phyloP scores from a whole-genome alignment of 495 filamentous ascomycete species.

The Antarctomyces pellizariae region DNA sequence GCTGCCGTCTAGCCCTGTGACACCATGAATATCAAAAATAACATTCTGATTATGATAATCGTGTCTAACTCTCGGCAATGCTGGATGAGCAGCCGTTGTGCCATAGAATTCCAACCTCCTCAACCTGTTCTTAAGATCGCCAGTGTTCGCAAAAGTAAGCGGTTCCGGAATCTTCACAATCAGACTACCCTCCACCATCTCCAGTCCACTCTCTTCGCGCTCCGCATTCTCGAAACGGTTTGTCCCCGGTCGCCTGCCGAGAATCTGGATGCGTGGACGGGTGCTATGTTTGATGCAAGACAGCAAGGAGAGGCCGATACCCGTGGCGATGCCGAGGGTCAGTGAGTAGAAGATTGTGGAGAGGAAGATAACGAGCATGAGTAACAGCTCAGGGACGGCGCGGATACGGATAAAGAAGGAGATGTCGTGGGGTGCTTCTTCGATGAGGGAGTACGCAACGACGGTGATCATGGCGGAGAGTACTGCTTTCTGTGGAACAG shows the following conservation, averaged over 20 bases:
- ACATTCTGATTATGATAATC: constrained; percentile 63
- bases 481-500: constrained; percentile 53
- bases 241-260: constrained; percentile 71
- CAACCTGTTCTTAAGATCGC: constrained; percentile 66
- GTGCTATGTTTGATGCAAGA: constrained; percentile 78
- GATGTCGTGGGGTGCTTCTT: constrained; percentile 85
- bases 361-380: constrained; percentile 77
- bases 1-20: constrained; percentile 76
- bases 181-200: constrained; percentile 75
- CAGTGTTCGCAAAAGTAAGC: constrained; percentile 91
- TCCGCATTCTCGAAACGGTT: constrained; percentile 78
- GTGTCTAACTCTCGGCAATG: constrained; percentile 48
- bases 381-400: constrained; percentile 59
- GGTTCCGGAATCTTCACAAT: constrained; percentile 97
- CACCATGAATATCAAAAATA: constrained; percentile 92
- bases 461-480: constrained; percentile 87
- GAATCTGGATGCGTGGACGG: constrained; percentile 85
- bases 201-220: constrained; percentile 45
- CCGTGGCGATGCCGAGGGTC: constrained; percentile 66
- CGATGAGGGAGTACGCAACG: constrained; percentile 81
- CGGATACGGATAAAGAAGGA: constrained; percentile 69
- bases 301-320: constrained; percentile 68
- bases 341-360: constrained; percentile 87
- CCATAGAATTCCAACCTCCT: constrained; percentile 74
- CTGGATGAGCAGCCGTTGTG: constrained; percentile 60